phyloP scores from a whole-genome alignment of 176 grass and related monocot genomes.

The Pontederia paniculata region DNA sequence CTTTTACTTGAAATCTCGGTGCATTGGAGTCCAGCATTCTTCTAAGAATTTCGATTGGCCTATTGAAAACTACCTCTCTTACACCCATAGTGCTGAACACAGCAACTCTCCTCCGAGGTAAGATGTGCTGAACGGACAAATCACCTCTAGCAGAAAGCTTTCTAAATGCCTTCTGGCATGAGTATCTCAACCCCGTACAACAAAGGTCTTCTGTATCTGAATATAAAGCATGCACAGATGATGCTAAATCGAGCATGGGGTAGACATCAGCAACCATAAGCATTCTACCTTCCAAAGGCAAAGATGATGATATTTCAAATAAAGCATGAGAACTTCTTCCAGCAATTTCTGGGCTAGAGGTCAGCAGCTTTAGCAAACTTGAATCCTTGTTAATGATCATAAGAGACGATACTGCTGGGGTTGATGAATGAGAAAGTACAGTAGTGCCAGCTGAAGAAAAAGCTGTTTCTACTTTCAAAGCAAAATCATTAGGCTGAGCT shows the following conservation, averaged over 20 bases:
- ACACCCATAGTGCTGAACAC: constrained; percentile 93
- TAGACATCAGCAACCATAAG: constrained; percentile 77
- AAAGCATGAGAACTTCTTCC: constrained; percentile 67
- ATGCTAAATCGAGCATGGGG: constrained; percentile 50
- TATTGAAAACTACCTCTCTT: constrained; percentile 82
- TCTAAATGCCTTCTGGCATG: constrained; percentile 42
- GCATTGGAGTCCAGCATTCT: constrained; percentile 79
- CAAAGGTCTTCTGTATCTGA: constrained; percentile 56
- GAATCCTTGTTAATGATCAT: constrained; percentile 90
- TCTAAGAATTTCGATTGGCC: constrained; percentile 86
- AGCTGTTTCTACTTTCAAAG: constrained; percentile 80
- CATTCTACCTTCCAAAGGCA: constrained; percentile 81
- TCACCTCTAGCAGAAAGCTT: constrained; percentile 86
- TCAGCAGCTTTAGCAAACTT: constrained; percentile 49
- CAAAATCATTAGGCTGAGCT: constrained; percentile 76
- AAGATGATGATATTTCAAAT: constrained; percentile 69
- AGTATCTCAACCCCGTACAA: constrained; percentile 28
- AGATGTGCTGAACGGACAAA: constrained; percentile 87
- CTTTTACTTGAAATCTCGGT: constrained; percentile 62
- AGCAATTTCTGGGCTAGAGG: constrained; percentile 45
- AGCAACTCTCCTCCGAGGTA: constrained; percentile 72
- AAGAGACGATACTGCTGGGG: constrained; percentile 66
- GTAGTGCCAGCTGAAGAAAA: constrained; percentile 85
- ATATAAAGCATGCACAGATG: constrained; percentile 66
- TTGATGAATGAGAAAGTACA: constrained; percentile 85